phyloP scores from a whole-genome alignment of 1,284 basidiomycete genomes.

The Cryptococcus maquisensis region DNA sequence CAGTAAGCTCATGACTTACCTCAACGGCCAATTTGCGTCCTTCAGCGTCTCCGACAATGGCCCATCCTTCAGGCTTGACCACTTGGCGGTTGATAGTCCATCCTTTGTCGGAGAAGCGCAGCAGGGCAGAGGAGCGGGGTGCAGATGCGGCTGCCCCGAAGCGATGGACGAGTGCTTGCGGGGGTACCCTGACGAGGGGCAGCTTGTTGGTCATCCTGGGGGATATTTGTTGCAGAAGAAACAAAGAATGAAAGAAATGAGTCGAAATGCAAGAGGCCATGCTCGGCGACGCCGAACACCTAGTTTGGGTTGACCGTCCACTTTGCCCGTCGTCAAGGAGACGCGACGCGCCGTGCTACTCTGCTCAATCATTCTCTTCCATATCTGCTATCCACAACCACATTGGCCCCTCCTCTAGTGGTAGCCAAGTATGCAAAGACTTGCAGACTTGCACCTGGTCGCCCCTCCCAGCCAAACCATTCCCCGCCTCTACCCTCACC shows the following conservation, averaged over 20 bases:
- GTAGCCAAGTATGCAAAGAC: no score
- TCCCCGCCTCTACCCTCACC: no score
- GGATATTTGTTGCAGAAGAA: not conserved
- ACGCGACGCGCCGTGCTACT: no score
- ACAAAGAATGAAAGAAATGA: not conserved
- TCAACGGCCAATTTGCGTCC: slow-evolving; percentile 59
- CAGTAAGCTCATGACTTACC: slow-evolving; percentile 47
- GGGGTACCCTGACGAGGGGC: slow-evolving; percentile 38
- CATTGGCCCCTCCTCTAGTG: no score
- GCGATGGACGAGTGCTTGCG: slow-evolving; percentile 28
- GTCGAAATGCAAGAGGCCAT: no score
- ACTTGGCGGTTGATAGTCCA: slow-evolving; percentile 56
- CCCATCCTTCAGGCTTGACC: slow-evolving; percentile 56
- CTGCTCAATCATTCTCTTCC: no score
- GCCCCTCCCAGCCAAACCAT: no score
- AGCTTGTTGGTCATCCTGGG: slow-evolving; percentile 12
- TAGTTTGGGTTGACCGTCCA: no score
- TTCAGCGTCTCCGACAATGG: slow-evolving; percentile 57
- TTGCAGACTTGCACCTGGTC: no score
- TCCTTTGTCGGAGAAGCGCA: slow-evolving; percentile 53
- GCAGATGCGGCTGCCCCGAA: slow-evolving; percentile 29
- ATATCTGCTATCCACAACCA: no score
- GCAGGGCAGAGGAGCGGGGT: slow-evolving; percentile 21
- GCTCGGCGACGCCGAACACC: no score
- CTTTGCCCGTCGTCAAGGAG: no score